A percentile compares a stretch with the other conserved stretches of the same genome.
These are phyloP conservation scores for Quaeritorhiza haematococci DNA, from an alignment of 371 early-diverging fungal genomes.

Conservation along the genomic window DNA sequence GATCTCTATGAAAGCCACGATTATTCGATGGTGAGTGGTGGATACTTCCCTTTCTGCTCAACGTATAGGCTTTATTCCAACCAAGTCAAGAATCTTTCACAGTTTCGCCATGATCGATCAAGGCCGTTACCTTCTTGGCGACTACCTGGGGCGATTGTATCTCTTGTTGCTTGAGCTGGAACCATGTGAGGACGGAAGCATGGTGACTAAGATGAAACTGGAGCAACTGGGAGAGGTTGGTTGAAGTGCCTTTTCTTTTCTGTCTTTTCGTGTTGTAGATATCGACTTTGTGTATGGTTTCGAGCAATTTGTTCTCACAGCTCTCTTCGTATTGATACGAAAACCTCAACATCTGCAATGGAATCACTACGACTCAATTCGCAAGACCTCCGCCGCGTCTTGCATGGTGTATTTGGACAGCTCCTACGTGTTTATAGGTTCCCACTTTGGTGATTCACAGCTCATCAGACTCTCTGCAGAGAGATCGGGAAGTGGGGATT, in stretches of 20 bases:
- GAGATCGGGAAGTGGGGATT: slow-evolving; percentile 24
- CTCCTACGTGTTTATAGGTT: slow-evolving; percentile 71
- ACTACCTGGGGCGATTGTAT: slow-evolving; percentile 63
- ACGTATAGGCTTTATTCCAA: slow-evolving; percentile 22
- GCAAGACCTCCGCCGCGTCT: slow-evolving; percentile 37
- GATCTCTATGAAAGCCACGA: slow-evolving; percentile 49
- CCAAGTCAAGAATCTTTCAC: slow-evolving; percentile 3
- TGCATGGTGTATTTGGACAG: slow-evolving; percentile 65
- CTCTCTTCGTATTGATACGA: too few species aligned
- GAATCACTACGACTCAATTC: too few species aligned
- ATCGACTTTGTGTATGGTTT: too few species aligned
- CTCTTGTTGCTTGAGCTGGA: too few species aligned
- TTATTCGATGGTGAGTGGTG: slow-evolving; percentile 23
- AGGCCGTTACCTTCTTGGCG: slow-evolving; percentile 66
- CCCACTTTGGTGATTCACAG: slow-evolving; percentile 77
- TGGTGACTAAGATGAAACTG: slow-evolving; percentile 27
- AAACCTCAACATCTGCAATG: too few species aligned
- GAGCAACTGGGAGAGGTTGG: slow-evolving; percentile 40
- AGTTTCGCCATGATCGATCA: slow-evolving; percentile 24
- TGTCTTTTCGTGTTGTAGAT: too few species aligned
- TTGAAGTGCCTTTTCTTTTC: too few species aligned
- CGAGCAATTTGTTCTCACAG: too few species aligned
- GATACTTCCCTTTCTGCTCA: too few species aligned
- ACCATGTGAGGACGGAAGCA: too few species aligned
- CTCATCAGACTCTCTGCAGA: slow-evolving; percentile 49